Conservation (phyloP, 371 early-diverging fungal species). For the Blakeslea trispora region DNA sequence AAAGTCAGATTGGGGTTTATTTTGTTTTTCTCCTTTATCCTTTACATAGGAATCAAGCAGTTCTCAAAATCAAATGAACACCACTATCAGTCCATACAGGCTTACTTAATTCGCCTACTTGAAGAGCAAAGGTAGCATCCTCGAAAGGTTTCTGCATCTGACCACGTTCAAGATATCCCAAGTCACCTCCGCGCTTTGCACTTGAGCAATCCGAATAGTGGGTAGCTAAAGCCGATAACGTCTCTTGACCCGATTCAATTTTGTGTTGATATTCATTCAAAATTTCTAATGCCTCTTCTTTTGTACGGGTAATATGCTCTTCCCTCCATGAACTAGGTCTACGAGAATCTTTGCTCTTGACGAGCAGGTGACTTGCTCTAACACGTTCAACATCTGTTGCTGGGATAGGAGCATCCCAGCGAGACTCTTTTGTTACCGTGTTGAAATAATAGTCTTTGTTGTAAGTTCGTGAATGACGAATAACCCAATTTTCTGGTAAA, state of each 20-base stretch:
- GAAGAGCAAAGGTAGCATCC: constrained; percentile 82
- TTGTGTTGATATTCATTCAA: constrained; percentile 57
- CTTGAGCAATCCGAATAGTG: constrained; percentile 88
- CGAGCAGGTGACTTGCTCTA: constrained; percentile 88
- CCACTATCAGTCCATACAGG: constrained; percentile 93
- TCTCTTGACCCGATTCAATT: constrained; percentile 63
- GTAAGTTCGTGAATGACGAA: constrained; percentile 69
- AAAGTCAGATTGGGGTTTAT: too few relatives aligned
- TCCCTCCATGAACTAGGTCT: constrained; percentile 92
- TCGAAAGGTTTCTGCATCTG: constrained; percentile 91
- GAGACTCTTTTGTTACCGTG: constrained; percentile 72
- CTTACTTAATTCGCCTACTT: constrained; percentile 82
- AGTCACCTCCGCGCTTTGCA: constrained; percentile 87
- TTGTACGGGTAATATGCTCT: constrained; percentile 81
- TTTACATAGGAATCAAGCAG: constrained; percentile 55
- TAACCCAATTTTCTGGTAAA: constrained; percentile 74
- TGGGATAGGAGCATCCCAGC: constrained; percentile 77
- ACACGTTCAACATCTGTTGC: constrained; percentile 53
- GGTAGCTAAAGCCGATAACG: constrained; percentile 71
- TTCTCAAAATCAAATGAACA: constrained; percentile 90
- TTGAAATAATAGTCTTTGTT: constrained; percentile 89
- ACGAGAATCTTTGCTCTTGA: constrained; percentile 87
- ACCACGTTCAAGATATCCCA: constrained; percentile 84
- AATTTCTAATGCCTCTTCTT: constrained; percentile 82
- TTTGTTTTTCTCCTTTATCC: not conserved